These are phyloP conservation scores for Diplodia mutila DNA, from an alignment of 2,329 filamentous ascomycete genomes.

Conservation along the genomic window DNA sequence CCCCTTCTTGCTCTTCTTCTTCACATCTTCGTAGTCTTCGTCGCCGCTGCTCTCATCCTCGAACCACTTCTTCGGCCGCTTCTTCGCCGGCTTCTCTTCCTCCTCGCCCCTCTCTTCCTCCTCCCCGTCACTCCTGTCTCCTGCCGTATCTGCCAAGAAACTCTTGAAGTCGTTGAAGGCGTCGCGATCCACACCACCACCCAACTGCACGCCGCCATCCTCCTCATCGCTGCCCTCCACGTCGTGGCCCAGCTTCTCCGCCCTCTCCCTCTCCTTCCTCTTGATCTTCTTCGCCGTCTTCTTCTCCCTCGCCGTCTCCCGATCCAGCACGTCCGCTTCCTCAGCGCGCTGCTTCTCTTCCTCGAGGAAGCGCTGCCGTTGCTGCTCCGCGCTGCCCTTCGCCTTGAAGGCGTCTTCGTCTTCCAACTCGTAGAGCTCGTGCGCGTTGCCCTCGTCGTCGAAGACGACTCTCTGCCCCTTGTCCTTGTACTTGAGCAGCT, in stretches of 20 bases:
- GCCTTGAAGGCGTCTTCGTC: constrained; percentile 79
- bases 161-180: constrained; percentile 24
- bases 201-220: constrained; percentile 37
- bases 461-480: constrained; percentile 84
- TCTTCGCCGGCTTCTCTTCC: constrained; percentile 52
- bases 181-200: constrained; percentile 31
- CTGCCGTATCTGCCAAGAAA: constrained; percentile 12
- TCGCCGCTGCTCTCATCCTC: constrained; percentile 62
- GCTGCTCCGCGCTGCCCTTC: constrained; percentile 74
- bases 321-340: constrained; percentile 80
- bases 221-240: constrained; percentile 37
- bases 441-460: constrained; percentile 86
- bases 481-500: constrained; percentile 87
- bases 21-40: constrained; percentile 42
- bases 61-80: constrained; percentile 80
- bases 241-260: constrained; percentile 51
- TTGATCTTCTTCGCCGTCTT: constrained; percentile 75
- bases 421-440: constrained; percentile 85
- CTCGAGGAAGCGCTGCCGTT: constrained; percentile 77
- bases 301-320: constrained; percentile 77
- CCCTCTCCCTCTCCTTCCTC: constrained; percentile 67
- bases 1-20: constrained; percentile 40
- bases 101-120: constrained; percentile 26
- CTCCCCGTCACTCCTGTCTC: constrained; percentile 31
- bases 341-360: constrained; percentile 72